Conservation (phyloP, 2,329 filamentous ascomycete genomes). For the Aspergillus melleus region DNA sequence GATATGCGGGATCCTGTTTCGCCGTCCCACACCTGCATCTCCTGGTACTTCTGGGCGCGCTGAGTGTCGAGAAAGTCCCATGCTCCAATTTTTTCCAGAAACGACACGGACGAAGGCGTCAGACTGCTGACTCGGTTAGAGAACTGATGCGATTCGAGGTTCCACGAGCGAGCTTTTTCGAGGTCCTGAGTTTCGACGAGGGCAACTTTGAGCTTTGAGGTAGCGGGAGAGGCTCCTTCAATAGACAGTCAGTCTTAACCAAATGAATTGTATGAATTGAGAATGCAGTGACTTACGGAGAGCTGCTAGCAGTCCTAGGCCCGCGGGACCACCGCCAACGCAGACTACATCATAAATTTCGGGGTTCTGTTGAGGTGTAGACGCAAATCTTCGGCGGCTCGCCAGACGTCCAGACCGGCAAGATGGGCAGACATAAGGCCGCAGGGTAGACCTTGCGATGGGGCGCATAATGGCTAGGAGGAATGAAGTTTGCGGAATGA, state of each 20-base stretch:
- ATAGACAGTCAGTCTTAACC: constrained; percentile 7
- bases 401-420: constrained; percentile 31
- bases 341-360: constrained; percentile 93
- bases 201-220: constrained; percentile 76
- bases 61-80: constrained; percentile 74
- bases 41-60: constrained; percentile 82
- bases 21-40: constrained; percentile 99
- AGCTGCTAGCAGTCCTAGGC: constrained; percentile 76
- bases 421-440: constrained; percentile 43
- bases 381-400: constrained; percentile 33
- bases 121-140: constrained; percentile 96
- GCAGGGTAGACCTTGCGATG: constrained; percentile 30
- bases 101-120: constrained; percentile 82
- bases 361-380: constrained; percentile 43
- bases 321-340: constrained; percentile 85
- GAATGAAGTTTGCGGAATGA: background rate
- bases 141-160: constrained; percentile 67
- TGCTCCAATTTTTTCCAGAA: constrained; percentile 78
- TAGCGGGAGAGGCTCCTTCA: constrained; percentile 72
- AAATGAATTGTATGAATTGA: background rate
- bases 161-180: constrained; percentile 65
- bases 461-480: constrained; percentile 33
- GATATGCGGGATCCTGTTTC: constrained; percentile 82
- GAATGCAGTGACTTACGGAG: constrained; percentile 56
- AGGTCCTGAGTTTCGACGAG: constrained; percentile 90